phyloP scores from a whole-genome alignment of 2,329 filamentous ascomycete species.

The Ophiostoma montium region DNA sequence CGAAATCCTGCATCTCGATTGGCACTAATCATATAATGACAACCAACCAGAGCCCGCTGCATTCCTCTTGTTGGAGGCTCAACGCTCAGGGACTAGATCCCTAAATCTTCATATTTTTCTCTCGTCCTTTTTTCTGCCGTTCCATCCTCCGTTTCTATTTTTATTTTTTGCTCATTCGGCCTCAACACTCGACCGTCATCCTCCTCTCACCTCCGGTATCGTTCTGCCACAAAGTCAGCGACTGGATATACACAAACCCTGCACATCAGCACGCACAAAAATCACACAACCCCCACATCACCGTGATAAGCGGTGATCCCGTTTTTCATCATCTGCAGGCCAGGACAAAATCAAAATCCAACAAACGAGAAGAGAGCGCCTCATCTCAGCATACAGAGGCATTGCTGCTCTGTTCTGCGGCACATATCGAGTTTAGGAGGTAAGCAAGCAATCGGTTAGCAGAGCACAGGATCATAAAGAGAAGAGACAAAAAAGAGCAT shows the following conservation, averaged over 20 bases:
- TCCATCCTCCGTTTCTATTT: neutral
- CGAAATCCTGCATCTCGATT: constrained; percentile 16
- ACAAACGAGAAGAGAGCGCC: neutral
- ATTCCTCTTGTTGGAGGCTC: constrained; percentile 31
- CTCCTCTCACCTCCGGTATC: constrained; percentile 1
- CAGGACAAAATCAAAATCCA: neutral
- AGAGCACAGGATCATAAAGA: too few relatives aligned
- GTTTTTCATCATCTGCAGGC: neutral
- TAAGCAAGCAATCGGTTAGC: neutral
- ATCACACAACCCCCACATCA: constrained; percentile 16
- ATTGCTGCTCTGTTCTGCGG: neutral
- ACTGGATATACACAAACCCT: constrained; percentile 2
- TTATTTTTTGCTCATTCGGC: neutral
- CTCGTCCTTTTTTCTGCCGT: neutral
- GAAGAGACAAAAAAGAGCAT: too few relatives aligned
- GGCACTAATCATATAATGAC: constrained; percentile 30
- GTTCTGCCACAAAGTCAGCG: neutral
- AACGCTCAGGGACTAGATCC: constrained; percentile 29
- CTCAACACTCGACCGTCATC: neutral
- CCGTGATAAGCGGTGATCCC: constrained; percentile 10
- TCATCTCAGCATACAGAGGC: neutral
- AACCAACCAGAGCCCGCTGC: constrained; percentile 26
- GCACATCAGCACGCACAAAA: constrained; percentile 1
- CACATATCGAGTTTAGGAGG: neutral
- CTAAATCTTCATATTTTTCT: constrained; percentile 17